Evolutionary conservation across 495 filamentous ascomycete species (phyloP), one percentile per base, ranked within the genome.

Genomic region (Hypoxylon rickii): DNA sequence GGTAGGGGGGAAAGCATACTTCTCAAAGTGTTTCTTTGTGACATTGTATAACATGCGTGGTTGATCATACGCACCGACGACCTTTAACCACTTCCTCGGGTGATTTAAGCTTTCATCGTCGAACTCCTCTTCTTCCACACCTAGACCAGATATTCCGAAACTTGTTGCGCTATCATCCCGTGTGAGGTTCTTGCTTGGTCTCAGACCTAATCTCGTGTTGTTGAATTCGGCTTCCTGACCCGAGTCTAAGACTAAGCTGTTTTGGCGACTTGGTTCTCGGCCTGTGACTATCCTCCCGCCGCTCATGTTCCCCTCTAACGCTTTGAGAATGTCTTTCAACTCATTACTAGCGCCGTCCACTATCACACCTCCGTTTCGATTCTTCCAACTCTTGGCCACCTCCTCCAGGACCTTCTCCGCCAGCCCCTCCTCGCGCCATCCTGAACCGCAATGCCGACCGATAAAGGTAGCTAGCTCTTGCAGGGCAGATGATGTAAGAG

Each of bases 391-490:
- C 69, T 86, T 86, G 0, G 95, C 91, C 11, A 91, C 85, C 69
- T 97, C 93, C 60, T 97, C 95, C 15, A 97, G 73, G 5, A 96
- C 89, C 63, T 86, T 87, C 67, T 98, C 94, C 3, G 92, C 94
- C 7, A 96, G 75, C 0, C 94, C 94, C 70, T 93, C 91, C 74
- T 97, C 91, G 57, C 94, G 83, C 94, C 94, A 98, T 85, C 87
- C 92, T 31, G 91, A 88, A 38, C 94, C 94, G 67, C 94, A 98
- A 69, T 96, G 87, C 43, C 87, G 88, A 10, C 94, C 94, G 31
- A 97, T 87, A 65, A 97, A 97, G 0, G 82, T 79, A 10, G 95
- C 92, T 17, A 98, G 77, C 7, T 86, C 82, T 69, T 91, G 84
- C 1, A 98, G 79, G 0, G 94, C 89, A 7, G 91, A 81, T 0